These are phyloP conservation scores for Cucurbita ficifolia DNA, from an alignment of 306 rosid species.

Conservation along the genomic window DNA sequence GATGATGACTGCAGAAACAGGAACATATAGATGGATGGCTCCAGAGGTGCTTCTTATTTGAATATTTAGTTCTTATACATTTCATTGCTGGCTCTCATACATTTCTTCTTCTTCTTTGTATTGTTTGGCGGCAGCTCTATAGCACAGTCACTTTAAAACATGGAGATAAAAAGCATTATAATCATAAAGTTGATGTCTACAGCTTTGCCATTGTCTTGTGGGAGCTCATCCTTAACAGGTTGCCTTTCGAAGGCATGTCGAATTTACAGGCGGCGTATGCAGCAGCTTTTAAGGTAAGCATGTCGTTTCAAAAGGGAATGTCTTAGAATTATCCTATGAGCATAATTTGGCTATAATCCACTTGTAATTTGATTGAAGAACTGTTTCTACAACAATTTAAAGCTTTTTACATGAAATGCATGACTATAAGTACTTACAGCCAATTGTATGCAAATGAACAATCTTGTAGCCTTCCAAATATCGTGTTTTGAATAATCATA, in stretches of 20 bases:
- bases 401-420: background rate
- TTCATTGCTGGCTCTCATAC: background rate
- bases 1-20: slow-evolving; percentile 16
- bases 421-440: background rate
- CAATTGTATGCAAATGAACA: background rate
- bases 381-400: background rate
- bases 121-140: slow-evolving; percentile 44
- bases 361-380: background rate
- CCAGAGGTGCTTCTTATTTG: background rate
- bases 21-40: slow-evolving; percentile 13
- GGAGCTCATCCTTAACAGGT: slow-evolving; percentile 83
- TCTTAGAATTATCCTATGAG: background rate
- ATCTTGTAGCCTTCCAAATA: background rate
- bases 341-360: background rate
- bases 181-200: slow-evolving; percentile 86
- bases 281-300: slow-evolving; percentile 80
- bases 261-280: slow-evolving; percentile 96
- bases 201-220: slow-evolving; percentile 94
- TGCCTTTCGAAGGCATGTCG: slow-evolving; percentile 99
- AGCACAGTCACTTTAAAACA: slow-evolving; percentile 92
- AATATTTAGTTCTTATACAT: background rate
- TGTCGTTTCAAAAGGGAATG: too few species aligned
- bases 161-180: slow-evolving; percentile 95
- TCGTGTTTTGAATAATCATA: background rate
- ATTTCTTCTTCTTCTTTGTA: background rate